Conservation (phyloP, 768 basidiomycete species). For the Heimioporus sp. region DNA sequence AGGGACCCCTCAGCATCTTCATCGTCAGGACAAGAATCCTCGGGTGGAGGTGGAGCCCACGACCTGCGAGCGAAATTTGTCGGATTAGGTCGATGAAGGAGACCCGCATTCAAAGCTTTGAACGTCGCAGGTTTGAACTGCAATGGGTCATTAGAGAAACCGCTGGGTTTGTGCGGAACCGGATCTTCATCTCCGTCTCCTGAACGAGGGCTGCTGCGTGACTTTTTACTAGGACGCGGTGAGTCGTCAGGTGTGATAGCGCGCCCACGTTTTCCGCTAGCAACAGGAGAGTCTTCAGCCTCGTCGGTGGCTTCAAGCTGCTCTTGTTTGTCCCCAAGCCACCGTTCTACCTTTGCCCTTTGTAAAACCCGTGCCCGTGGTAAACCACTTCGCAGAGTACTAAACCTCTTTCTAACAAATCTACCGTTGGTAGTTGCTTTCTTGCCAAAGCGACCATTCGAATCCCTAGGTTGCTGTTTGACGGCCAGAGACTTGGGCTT, state of each 20-base stretch:
- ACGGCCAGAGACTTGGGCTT: constrained; percentile 45
- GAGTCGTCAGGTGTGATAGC: constrained; percentile 21
- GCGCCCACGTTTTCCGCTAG: constrained; percentile 24
- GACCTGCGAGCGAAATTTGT: constrained; percentile 56
- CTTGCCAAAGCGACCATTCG: constrained; percentile 67
- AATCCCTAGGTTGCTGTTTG: constrained; percentile 56
- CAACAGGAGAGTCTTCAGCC: constrained; percentile 5
- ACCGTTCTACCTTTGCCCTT: constrained; percentile 40
- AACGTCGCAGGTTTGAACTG: constrained; percentile 19
- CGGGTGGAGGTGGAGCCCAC: constrained; percentile 45
- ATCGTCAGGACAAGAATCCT: constrained; percentile 35
- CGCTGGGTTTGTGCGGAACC: constrained; percentile 24
- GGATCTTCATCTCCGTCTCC: constrained; percentile 27
- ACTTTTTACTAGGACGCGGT: constrained; percentile 26
- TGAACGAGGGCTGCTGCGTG: constrained; percentile 16
- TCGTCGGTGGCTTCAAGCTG: constrained; percentile 13
- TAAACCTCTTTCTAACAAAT: constrained; percentile 37
- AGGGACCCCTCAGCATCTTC: constrained; percentile 32
- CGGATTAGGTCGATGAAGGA: constrained; percentile 60
- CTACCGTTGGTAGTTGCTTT: constrained; percentile 50
- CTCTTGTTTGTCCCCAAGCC: constrained; percentile 31
- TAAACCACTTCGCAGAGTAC: constrained; percentile 19
- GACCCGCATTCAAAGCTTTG: constrained; percentile 39
- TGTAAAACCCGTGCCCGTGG: constrained; percentile 41
- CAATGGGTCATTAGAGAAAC: constrained; percentile 9